These are phyloP conservation scores for Dactylella cylindrospora DNA, from an alignment of 2,329 filamentous ascomycete genomes.

Conservation along the genomic window DNA sequence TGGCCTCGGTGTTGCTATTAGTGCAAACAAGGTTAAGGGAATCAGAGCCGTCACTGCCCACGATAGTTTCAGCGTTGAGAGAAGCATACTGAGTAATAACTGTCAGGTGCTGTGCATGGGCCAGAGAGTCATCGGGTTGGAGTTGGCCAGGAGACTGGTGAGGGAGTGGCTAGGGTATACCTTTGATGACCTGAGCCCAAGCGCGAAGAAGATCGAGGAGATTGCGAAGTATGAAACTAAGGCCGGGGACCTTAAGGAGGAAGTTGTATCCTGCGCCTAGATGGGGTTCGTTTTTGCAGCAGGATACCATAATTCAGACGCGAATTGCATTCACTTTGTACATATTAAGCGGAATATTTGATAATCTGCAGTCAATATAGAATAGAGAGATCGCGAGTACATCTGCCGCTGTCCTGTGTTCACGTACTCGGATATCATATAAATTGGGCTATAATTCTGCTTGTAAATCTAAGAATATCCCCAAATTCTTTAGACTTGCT, in stretches of 20 bases:
- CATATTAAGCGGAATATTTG: neutral
- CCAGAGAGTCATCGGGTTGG: slow-evolving; percentile 77
- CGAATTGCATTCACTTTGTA: neutral
- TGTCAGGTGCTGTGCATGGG: slow-evolving; percentile 86
- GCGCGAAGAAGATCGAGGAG: slow-evolving; percentile 34
- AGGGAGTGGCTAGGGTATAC: slow-evolving; percentile 79
- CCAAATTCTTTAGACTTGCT: no score
- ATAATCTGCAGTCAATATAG: neutral
- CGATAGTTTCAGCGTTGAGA: slow-evolving; percentile 80
- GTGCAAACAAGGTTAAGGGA: slow-evolving; percentile 84
- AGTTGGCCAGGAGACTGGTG: slow-evolving; percentile 73
- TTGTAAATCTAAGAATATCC: no score
- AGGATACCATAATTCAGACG: neutral
- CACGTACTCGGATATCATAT: slow-evolving; percentile 3
- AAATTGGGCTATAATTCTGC: no score
- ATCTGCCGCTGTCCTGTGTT: neutral
- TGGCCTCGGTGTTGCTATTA: slow-evolving; percentile 80
- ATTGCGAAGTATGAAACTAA: slow-evolving; percentile 35
- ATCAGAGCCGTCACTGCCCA: slow-evolving; percentile 86
- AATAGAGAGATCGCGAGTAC: neutral
- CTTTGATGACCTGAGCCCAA: slow-evolving; percentile 27
- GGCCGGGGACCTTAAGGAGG: neutral
- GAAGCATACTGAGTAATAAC: slow-evolving; percentile 78
- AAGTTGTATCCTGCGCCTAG: slow-evolving; percentile 13
- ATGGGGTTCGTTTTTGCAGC: no score